A percentile compares a stretch with the other conserved stretches of the same genome.
Evolutionary conservation across 176 grass and related monocot species (phyloP).

Genomic region (Triticum monococcum): DNA sequence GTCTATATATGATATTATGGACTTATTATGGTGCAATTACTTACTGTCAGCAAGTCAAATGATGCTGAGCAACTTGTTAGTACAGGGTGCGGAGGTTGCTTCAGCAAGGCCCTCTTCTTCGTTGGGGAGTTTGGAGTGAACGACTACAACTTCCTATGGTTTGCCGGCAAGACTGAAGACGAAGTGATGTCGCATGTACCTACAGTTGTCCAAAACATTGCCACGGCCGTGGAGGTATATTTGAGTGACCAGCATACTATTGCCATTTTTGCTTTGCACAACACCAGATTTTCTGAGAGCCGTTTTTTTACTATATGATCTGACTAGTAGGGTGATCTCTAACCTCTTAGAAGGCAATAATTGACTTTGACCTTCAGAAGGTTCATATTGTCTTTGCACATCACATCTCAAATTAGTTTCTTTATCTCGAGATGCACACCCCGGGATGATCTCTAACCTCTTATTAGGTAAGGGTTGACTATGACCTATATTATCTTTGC

Average conservation of each 20-base stretch:
- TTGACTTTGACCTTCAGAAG: background rate
- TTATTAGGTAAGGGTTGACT: too few species aligned
- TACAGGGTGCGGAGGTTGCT: background rate
- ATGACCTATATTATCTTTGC: background rate
- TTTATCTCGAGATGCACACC: background rate
- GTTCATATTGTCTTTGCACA: background rate
- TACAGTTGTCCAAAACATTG: background rate
- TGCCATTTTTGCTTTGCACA: background rate
- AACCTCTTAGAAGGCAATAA: background rate
- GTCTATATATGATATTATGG: too few species aligned
- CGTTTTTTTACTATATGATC: background rate
- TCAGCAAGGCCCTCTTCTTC: background rate
- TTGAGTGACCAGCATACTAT: background rate
- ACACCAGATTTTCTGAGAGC: too few species aligned
- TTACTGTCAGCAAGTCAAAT: background rate
- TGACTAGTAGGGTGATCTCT: background rate
- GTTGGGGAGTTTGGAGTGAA: constrained; percentile 30
- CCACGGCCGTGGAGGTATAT: constrained; percentile 13
- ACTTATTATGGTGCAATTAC: constrained; percentile 55
- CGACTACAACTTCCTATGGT: background rate
- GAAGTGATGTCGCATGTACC: background rate
- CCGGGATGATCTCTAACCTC: background rate
- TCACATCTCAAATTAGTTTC: background rate
- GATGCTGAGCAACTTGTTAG: background rate
- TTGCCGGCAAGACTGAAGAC: background rate